Evolutionary conservation across 805 yeast genomes (phyloP), one percentile per base, ranked within the genome.

Genomic region (Metschnikowia similis): DNA sequence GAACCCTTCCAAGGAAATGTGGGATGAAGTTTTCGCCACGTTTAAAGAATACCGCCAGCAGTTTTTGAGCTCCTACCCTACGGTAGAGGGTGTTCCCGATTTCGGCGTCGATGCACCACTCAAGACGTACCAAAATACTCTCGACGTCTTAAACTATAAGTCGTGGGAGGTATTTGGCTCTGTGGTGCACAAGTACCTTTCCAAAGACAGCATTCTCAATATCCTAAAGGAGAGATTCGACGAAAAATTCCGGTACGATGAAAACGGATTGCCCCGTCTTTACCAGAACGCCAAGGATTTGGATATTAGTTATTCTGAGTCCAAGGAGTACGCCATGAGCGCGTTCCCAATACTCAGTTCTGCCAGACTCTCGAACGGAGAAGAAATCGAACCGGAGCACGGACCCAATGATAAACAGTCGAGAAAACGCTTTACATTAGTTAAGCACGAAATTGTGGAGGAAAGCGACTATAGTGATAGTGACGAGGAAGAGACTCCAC

Each of bases 191-290:
- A 86, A 85, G 49, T 76, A 79, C 56, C 66, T 87, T 44, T 77
- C 81, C 29, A 85, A 81, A 51, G 96, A 87, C 47, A 81, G 78
- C 17, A 79, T 87, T 7, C 72, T 85, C 1, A 71, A 75, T 47
- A 75, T 89, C 27, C 67, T 92, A 62, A 83, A 88, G 62, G 95
- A 88, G 52, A 72, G 81, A 51, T 92, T 94, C 69, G 97, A 92
- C 58, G 88, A 83, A 50, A 72, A 68, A 39, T 92, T 94, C 71
- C 77, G 92, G 58, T 94, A 87, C 64, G 97, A 90, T 64, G 83
- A 79, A 34, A 78, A 84, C 52, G 95, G 91, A 2, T 67, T 89
- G 29, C 99, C 99, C 11, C 77, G 82, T 35, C 73, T 91, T 31
- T 92, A 96, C 87, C 82, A 80, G 56, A 83, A 82, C 48, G 79